phyloP scores from a whole-genome alignment of 768 basidiomycete species.

The Russula foetens region DNA sequence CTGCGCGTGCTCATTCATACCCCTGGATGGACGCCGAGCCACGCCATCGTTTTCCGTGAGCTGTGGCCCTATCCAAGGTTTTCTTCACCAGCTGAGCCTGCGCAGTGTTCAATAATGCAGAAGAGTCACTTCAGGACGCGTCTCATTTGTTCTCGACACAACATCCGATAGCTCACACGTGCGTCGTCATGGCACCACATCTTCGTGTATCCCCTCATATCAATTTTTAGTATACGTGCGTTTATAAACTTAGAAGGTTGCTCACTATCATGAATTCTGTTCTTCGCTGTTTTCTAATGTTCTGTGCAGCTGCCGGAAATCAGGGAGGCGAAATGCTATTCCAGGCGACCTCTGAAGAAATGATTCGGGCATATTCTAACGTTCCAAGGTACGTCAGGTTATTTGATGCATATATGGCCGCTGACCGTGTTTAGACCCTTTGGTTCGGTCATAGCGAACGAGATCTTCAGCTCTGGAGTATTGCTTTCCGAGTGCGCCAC shows the following conservation, averaged over 20 bases:
- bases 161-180: slow-evolving; percentile 67
- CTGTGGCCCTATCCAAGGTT: slow-evolving; percentile 6
- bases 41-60: slow-evolving; percentile 79
- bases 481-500: slow-evolving; percentile 74
- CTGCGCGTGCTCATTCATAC: slow-evolving; percentile 69
- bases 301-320: slow-evolving; percentile 64
- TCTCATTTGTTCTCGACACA: slow-evolving; percentile 92
- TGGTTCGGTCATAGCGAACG: slow-evolving; percentile 84
- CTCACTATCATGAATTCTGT: neutral
- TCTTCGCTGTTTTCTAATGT: neutral
- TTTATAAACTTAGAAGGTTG: slow-evolving; percentile 86
- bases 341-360: slow-evolving; percentile 91
- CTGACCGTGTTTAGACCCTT: slow-evolving; percentile 49
- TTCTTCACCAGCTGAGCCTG: neutral
- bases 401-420: neutral
- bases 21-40: slow-evolving; percentile 60
- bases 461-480: slow-evolving; percentile 87
- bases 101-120: slow-evolving; percentile 89
- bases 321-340: slow-evolving; percentile 86
- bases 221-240: slow-evolving; percentile 55
- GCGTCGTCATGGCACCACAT: slow-evolving; percentile 23
- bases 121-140: slow-evolving; percentile 92
- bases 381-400: slow-evolving; percentile 53
- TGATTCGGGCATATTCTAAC: slow-evolving; percentile 85
- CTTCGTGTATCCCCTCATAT: neutral